phyloP scores from a whole-genome alignment of 1,139 yeast species.

The Citeromyces hawaiiensis region DNA sequence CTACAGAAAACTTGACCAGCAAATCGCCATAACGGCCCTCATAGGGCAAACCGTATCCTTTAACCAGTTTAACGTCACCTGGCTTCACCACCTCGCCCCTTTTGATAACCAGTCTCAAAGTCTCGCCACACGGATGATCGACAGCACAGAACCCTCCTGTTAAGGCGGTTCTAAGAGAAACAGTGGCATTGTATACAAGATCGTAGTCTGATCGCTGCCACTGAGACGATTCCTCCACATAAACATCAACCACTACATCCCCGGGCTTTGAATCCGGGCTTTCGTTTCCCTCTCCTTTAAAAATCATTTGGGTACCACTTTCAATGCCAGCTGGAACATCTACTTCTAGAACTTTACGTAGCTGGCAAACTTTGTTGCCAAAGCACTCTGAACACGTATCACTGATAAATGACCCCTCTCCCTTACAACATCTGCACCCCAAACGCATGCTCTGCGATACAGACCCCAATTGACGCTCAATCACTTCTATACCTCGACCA shows the following conservation, averaged over 20 bases:
- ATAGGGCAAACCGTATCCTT: conserved; percentile 53
- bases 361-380: conserved; percentile 25
- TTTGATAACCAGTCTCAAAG: conserved; percentile 25
- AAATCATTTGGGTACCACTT: conserved; percentile 34
- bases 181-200: conserved; percentile 27
- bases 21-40: conserved; percentile 34
- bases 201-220: conserved; percentile 38
- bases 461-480: conserved; percentile 15
- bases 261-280: conserved; percentile 49
- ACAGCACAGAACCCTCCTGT: conserved; percentile 35
- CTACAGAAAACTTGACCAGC: conserved; percentile 34
- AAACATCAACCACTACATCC: conserved; percentile 39
- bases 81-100: conserved; percentile 35
- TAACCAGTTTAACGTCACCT: conserved; percentile 31
- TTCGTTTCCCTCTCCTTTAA: conserved; percentile 53
- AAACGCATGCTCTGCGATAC: conserved; percentile 16
- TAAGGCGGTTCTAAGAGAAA: conserved; percentile 39
- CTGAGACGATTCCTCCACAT: conserved; percentile 17
- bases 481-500: conserved; percentile 23
- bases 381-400: conserved; percentile 26
- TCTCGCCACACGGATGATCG: conserved; percentile 13
- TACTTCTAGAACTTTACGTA: conserved; percentile 36
- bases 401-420: conserved; percentile 19
- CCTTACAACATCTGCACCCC: conserved; percentile 23
- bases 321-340: conserved; percentile 38